Evolutionary conservation across 2,329 filamentous ascomycete genomes (phyloP).

Genomic region (Epichloe glyceriae): DNA sequence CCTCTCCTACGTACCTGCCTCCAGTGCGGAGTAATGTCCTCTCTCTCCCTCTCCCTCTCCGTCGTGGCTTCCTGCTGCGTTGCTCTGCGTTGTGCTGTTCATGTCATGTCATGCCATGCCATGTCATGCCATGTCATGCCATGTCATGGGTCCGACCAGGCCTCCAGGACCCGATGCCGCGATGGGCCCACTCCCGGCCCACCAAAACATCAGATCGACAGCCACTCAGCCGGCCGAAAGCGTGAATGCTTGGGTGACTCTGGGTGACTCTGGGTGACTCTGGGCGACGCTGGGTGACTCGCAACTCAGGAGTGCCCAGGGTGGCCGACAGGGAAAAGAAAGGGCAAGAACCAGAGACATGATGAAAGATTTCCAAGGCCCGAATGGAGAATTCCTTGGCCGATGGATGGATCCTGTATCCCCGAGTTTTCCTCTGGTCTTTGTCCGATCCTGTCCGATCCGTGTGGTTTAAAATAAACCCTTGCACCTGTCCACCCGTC

Average conservation of each 20-base stretch:
- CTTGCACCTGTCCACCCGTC: neutral
- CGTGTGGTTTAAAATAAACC: neutral
- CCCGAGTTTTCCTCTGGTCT: neutral
- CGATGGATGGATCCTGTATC: neutral
- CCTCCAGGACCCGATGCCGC: neutral
- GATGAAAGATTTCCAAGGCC: neutral
- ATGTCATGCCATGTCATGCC: neutral
- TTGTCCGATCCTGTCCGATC: neutral
- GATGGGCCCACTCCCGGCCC: neutral
- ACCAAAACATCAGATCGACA: conserved; percentile 3
- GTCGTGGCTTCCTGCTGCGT: no score
- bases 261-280: no score
- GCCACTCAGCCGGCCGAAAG: conserved; percentile 1
- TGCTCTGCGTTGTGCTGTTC: no score
- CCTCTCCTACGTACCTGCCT: no score
- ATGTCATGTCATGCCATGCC: no score
- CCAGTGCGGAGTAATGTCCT: no score
- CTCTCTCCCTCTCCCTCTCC: no score
- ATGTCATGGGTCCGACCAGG: neutral
- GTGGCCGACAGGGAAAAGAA: no score
- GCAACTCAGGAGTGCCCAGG: no score
- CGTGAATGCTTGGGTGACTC: neutral
- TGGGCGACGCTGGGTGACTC: neutral
- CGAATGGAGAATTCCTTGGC: conserved; percentile 2
- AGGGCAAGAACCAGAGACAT: neutral